Evolutionary conservation across 2,329 filamentous ascomycete species (phyloP).

Genomic region (Diplodia scrobiculata): DNA sequence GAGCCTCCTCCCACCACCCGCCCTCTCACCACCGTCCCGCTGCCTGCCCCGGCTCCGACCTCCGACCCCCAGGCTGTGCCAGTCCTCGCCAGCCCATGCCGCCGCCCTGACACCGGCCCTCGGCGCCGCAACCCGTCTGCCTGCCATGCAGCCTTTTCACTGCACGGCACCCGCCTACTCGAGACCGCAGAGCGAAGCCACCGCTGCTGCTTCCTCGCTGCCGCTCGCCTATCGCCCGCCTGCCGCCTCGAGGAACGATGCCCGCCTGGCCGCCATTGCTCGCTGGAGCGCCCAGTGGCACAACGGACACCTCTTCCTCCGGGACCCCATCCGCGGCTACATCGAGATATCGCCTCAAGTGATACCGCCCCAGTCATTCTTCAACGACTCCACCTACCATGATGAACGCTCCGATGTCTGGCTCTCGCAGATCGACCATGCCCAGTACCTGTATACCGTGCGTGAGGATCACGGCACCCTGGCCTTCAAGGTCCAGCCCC

Average conservation of each 20-base stretch:
- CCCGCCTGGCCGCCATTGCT: conserved; percentile 16
- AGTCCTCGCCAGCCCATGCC: background rate
- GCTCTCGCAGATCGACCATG: conserved; percentile 22
- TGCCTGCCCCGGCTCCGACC: background rate
- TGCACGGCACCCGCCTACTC: conserved; percentile 10
- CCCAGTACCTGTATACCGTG: conserved; percentile 26
- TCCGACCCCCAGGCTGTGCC: background rate
- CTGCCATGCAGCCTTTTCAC: conserved; percentile 26
- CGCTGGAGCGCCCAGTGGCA: conserved; percentile 25
- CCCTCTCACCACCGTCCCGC: background rate
- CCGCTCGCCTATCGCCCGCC: conserved; percentile 16
- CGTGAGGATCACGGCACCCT: conserved; percentile 27
- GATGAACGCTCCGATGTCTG: conserved; percentile 25
- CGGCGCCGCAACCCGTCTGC: conserved; percentile 20
- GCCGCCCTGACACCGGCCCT: conserved; percentile 19
- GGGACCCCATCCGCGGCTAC: conserved; percentile 13
- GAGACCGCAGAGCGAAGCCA: conserved; percentile 6
- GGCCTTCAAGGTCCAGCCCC: conserved; percentile 29
- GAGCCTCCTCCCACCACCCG: too few species aligned
- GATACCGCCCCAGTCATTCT: conserved; percentile 20
- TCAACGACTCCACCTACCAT: conserved; percentile 25
- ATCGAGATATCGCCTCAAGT: conserved; percentile 16
- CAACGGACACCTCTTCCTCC: conserved; percentile 27
- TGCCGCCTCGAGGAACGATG: background rate
- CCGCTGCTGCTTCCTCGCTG: conserved; percentile 3